Base-by-base conservation (phyloP, 2,329 filamentous ascomycete species). In the Talaromyces marneffei region DNA sequence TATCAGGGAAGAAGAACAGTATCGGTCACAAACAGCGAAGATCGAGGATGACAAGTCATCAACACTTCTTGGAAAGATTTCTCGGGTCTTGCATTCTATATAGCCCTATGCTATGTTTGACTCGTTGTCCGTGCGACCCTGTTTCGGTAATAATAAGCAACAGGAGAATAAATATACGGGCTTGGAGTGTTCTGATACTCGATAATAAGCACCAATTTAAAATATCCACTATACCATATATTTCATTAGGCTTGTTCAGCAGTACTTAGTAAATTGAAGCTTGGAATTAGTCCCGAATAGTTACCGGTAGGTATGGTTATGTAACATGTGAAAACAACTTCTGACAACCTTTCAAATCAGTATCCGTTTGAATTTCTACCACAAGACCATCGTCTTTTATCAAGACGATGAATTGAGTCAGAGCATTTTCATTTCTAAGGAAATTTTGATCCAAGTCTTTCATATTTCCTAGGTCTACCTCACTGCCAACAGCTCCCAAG, bases 401-500 rank as follows among this genome's bases (percentile, higher is more conserved):
- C 18, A 14, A 40, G 33, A 56, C 40, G 53, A 39, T 61, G 35
- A 61, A 48, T 63, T 2, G 35, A 35, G 27, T 63, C 44, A 61
- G 55, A 61, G 54, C 25, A 12, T 40, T 31, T 10, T 56, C 61
- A 18, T 18, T 40, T 16, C 40, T 58, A 27, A 23, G 16, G 18
- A 59, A 40, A 40, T 59, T 56, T 20, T 53, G 31, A 46, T 23
- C 39, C 18, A 20, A 20, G 14, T 20, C 16, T 63, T 9, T 55
- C 37, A 14, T 61, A 46, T 14, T 20, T 46, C 20, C 39, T 59
- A 16, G 35, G 46, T 25, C n/a, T 40, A 33, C 31, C 59, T 9
- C 58, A 42, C 39, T 16, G 39, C 16, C 39, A 42, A 42, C 39
- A 20, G 39, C 39, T 20, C 39, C 23, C 92, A 70, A 18, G 40